phyloP scores from a whole-genome alignment of 495 filamentous ascomycete genomes.

The Chlorociboria aeruginascens region DNA sequence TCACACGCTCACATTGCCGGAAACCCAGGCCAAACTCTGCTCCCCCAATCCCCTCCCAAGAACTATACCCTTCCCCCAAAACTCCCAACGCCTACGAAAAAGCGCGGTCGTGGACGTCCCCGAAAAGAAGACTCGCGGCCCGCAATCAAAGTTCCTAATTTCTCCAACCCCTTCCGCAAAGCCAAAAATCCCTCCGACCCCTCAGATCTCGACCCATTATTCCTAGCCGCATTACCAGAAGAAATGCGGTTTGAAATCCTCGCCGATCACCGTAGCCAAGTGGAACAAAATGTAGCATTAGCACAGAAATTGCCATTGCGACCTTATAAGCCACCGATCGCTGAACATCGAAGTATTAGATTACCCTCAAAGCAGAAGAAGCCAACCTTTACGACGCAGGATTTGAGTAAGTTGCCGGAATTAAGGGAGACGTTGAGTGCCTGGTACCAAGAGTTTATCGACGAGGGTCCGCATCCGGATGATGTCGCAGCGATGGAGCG shows the following conservation, averaged over 20 bases:
- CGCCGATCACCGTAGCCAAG: slow-evolving; percentile 47
- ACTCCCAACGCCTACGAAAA: slow-evolving; percentile 47
- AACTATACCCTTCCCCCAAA: slow-evolving; percentile 30
- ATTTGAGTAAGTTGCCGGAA: slow-evolving; percentile 41
- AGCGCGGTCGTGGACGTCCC: slow-evolving; percentile 31
- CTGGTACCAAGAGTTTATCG: slow-evolving; percentile 55
- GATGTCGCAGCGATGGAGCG: slow-evolving; percentile 60
- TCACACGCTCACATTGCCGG: slow-evolving; percentile 38
- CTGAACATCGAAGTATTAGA: slow-evolving; percentile 27
- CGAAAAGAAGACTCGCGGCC: slow-evolving; percentile 30
- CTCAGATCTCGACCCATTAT: slow-evolving; percentile 44
- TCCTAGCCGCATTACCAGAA: slow-evolving; percentile 71
- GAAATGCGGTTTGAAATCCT: slow-evolving; percentile 70
- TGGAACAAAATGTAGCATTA: slow-evolving; percentile 29
- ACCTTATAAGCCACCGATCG: slow-evolving; percentile 3
- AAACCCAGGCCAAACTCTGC: slow-evolving; percentile 26
- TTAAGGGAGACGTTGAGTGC: slow-evolving; percentile 47
- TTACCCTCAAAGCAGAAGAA: slow-evolving; percentile 40
- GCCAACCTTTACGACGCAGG: slow-evolving; percentile 54
- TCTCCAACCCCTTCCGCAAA: slow-evolving; percentile 20
- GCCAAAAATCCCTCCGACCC: slow-evolving; percentile 25
- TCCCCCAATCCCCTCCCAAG: slow-evolving; percentile 48
- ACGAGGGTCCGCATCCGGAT: slow-evolving; percentile 59
- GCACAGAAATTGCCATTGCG: slow-evolving; percentile 12
- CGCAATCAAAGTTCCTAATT: slow-evolving; percentile 53